These are phyloP conservation scores for Dendrocalamus latiflorus DNA, from an alignment of 202 grass and related monocot genomes.

Conservation along the genomic window DNA sequence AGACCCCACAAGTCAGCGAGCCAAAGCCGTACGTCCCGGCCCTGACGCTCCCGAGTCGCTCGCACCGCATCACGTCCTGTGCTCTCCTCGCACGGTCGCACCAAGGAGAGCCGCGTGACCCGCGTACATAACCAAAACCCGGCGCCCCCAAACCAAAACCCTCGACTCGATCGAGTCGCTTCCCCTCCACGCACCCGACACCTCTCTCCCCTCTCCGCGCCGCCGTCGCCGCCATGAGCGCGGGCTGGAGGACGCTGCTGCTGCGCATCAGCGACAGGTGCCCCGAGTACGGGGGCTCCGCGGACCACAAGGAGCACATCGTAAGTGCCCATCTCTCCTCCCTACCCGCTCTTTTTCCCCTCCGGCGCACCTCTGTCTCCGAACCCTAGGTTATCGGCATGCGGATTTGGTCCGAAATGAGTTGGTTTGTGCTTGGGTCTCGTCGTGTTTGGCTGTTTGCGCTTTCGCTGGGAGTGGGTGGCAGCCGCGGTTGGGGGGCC, in stretches of 20 bases:
- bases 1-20: neutral
- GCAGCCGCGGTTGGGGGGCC: neutral
- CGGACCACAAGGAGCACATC: slow-evolving; percentile 86
- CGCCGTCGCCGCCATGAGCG: slow-evolving; percentile 53
- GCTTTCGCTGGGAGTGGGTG: neutral
- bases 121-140: neutral
- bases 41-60: neutral
- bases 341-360: no score
- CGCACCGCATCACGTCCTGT: no score
- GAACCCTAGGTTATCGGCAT: slow-evolving; percentile 13
- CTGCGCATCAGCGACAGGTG: slow-evolving; percentile 85
- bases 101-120: no score
- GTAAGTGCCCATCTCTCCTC: slow-evolving; percentile 33
- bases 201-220: neutral
- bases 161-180: neutral
- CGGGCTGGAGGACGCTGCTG: slow-evolving; percentile 71
- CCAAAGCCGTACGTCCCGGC: neutral
- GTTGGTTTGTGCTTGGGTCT: neutral
- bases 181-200: neutral
- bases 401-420: neutral
- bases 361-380: neutral
- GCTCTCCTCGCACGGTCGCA: neutral
- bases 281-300: slow-evolving; percentile 70
- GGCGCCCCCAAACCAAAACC: slow-evolving; percentile 16
- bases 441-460: neutral